Percentiles rank a stretch among this genome's conserved stretches.
Conservation (phyloP, 164 flowering plant genomes). For the Vitis rupestris region DNA sequence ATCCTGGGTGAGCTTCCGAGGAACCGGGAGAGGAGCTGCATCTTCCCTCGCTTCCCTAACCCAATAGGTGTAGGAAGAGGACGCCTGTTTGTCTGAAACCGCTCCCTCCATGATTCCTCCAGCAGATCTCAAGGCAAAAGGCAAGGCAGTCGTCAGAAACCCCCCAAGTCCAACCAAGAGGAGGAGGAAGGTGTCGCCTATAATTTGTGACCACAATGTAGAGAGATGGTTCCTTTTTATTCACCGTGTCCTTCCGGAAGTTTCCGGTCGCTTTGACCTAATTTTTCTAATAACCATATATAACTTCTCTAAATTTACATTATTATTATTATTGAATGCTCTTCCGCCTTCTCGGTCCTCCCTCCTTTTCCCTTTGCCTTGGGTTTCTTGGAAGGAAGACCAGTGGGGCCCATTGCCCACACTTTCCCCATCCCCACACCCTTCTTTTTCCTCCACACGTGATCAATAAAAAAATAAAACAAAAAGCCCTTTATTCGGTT, state of each 20-base stretch:
- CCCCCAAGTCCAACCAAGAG: neutral
- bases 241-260: neutral
- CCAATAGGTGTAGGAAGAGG: slow-evolving; percentile 80
- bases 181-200: too few relatives aligned
- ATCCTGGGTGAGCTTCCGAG: slow-evolving; percentile 54
- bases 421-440: too few relatives aligned
- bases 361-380: too few relatives aligned
- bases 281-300: neutral
- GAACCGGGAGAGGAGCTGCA: slow-evolving; percentile 77
- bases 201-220: neutral
- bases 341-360: too few relatives aligned
- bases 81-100: slow-evolving; percentile 7
- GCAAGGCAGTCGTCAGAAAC: neutral
- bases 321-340: too few relatives aligned
- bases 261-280: neutral
- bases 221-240: neutral
- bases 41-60: slow-evolving; percentile 59
- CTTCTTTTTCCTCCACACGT: too few relatives aligned
- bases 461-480: too few relatives aligned
- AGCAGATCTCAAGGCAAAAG: neutral
- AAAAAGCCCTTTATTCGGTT: too few relatives aligned
- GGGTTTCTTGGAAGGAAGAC: too few relatives aligned
- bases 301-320: too few relatives aligned
- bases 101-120: slow-evolving; percentile 17
- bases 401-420: too few relatives aligned